Evolutionary conservation across 768 basidiomycete species (phyloP), one percentile per base, ranked within the genome.

Genomic region (Leccinum subtestaceum): DNA sequence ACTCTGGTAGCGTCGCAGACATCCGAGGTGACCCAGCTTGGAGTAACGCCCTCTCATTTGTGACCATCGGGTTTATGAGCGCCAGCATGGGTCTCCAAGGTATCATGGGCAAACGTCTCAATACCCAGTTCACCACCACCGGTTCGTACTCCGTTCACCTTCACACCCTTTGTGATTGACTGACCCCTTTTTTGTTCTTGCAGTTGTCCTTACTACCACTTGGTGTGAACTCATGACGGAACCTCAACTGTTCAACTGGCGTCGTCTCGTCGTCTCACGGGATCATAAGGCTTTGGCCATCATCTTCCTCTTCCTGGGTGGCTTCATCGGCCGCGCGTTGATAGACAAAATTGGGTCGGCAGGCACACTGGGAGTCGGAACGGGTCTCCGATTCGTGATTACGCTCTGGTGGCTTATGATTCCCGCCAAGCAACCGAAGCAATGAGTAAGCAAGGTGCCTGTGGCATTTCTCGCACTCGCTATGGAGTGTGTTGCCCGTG

Each of bases 171-270:
- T 31, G 48, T 15, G n/a, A 15, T 49, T 55, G 10, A 66, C 58
- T 9, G 10, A 19, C 25, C 23, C 25, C n/a, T 19, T 29, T 52
- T 31, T 29, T 29, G n/a, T 13, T 34, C 11, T 17, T 43, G 21
- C 70, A 85, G 90, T 93, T 62, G 90, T 93, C 47, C 78, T 95
- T 10, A 95, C 93, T 15, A 91, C 89, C 17, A 82, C 93, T 57
- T 95, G 91, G 91, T 91, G 92, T 63, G 93, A 95, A 65, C 82
- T 95, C 51, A 81, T 90, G 80, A 86, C 86, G 52, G 91, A 93
- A 70, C 92, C 92, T 0, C 74, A 82, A 50, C 81, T 95, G 21
- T 88, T 94, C 78, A 66, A 78, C 25, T 57, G 82, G 49, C 78
- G 79, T 43, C 75, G 80, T 52, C 74, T 74, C 53, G 80, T 89